phyloP scores from a whole-genome alignment of 192 early-diverging fungal species.

The Dissophora globulifera region DNA sequence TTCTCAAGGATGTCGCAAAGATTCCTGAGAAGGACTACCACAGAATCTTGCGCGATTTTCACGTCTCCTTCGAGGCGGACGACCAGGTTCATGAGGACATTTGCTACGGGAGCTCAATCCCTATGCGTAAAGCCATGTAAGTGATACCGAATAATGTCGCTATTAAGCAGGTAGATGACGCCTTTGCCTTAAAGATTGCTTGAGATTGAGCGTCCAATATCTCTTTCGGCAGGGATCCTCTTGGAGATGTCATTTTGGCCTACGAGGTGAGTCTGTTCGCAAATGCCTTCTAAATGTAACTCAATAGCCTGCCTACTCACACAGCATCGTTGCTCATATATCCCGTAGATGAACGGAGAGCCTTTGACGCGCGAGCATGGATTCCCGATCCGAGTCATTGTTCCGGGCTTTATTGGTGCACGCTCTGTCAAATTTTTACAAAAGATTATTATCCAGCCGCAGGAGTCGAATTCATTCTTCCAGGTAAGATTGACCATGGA shows the following conservation, averaged over 20 bases:
- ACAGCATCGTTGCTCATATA: too few relatives aligned
- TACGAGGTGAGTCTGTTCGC: conserved; percentile 83
- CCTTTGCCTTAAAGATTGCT: too few relatives aligned
- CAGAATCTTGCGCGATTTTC: conserved; percentile 61
- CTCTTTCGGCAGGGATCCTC: conserved; percentile 52
- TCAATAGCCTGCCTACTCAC: too few relatives aligned
- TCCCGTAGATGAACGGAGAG: conserved; percentile 82
- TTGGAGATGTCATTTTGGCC: conserved; percentile 76
- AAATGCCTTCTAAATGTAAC: too few relatives aligned
- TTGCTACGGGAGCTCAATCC: conserved; percentile 78
- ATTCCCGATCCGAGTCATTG: conserved; percentile 86
- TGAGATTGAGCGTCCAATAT: too few relatives aligned
- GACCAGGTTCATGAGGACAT: conserved; percentile 73
- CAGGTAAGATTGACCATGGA: conserved; percentile 63
- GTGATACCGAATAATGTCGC: not conserved
- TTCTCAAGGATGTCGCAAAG: conserved; percentile 70
- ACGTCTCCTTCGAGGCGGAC: conserved; percentile 73
- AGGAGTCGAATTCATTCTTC: conserved; percentile 76
- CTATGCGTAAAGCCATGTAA: conserved; percentile 71
- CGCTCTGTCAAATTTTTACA: conserved; percentile 91
- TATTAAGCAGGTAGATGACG: not conserved
- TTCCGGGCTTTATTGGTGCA: conserved; percentile 92
- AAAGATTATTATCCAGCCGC: conserved; percentile 70
- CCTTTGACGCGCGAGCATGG: conserved; percentile 86
- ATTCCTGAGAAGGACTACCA: conserved; percentile 59